Evolutionary conservation across 1,139 yeast genomes (phyloP).

Genomic region (Lizanozyma gosingica): DNA sequence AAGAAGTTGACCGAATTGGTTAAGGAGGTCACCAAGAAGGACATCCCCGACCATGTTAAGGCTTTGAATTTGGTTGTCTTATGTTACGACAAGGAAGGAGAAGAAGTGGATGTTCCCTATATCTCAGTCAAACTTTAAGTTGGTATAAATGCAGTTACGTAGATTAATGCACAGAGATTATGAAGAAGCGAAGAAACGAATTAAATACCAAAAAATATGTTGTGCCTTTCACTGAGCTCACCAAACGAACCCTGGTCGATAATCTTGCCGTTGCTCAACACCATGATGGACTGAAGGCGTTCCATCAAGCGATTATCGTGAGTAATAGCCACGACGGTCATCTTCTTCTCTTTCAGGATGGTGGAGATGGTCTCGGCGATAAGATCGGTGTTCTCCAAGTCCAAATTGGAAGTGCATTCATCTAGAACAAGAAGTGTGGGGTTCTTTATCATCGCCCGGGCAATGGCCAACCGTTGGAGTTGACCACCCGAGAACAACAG

Average conservation of each 20-base stretch:
- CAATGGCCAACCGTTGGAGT: constrained; percentile 66
- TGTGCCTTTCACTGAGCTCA: constrained; percentile 6
- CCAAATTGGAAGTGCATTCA: constrained; percentile 77
- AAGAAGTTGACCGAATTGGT: constrained; percentile 67
- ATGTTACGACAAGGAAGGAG: constrained; percentile 86
- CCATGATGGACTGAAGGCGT: constrained; percentile 33
- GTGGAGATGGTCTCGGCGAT: constrained; percentile 35
- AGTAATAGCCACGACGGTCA: constrained; percentile 46
- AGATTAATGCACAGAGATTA: constrained; percentile 1
- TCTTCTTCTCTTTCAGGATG: constrained; percentile 18
- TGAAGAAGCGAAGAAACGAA: not conserved
- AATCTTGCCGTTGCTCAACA: constrained; percentile 36
- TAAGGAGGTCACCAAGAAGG: constrained; percentile 76
- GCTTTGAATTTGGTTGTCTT: constrained; percentile 82
- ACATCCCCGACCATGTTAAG: constrained; percentile 65
- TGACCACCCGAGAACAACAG: constrained; percentile 71
- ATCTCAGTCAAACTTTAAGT: constrained; percentile 41
- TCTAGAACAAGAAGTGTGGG: constrained; percentile 63
- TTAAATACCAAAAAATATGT: not conserved
- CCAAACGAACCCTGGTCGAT: constrained; percentile 20
- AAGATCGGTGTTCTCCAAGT: constrained; percentile 39
- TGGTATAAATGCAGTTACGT: constrained; percentile 1
- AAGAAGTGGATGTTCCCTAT: constrained; percentile 93
- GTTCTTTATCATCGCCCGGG: constrained; percentile 57
- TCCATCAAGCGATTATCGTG: constrained; percentile 53